Base-by-base conservation (phyloP, 805 yeast species). In the Diddensiella transvaalensis region DNA sequence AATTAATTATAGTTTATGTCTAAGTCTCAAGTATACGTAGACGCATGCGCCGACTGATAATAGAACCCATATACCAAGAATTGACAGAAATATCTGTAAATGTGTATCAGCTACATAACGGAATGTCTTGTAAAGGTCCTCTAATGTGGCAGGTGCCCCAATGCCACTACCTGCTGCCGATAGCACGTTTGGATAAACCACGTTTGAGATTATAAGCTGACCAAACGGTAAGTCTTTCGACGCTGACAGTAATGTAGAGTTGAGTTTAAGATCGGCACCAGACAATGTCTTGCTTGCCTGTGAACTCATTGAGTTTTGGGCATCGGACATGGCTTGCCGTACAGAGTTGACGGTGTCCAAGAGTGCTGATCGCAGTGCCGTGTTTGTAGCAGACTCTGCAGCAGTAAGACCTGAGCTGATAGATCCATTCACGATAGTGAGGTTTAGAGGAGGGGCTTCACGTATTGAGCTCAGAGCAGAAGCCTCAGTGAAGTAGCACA, bases 1-100 rank as follows among this genome's bases (percentile, higher is more conserved):
- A 38, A 38, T 15, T 38, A 38, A 38, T 6, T 38, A 10, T 10
- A 15, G n/a, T 38, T 38, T 62, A 60, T 4, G 85, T 23, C 68
- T 65, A 18, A 87, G 32, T 13, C 13, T 26, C 13, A 26, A 13
- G 13, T 26, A 35, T 35, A 3, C 33, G 44, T 44, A 36, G 40
- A 30, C 21, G 8, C 17, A 13, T 1, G 49, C 49, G 4, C 41
- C 46, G 2, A 47, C 18, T 8, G 32, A 17, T 10, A 40, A 6
- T 4, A 29, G 19, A 4, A 47, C 21, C 56, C 56, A 53, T 11
- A 40, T 29, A 11, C 40, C 32, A 3, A 51, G 42, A 4, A 41
- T 5, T 15, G 37, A n/a, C 17, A 48, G 15, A 23, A 42, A 29
- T 3, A 44, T n/a, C 30, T 43, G 36, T 11, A 39, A n/a, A 33